Evolutionary conservation across 129 eudicot species (phyloP).

Genomic region (Scalesia atractyloides): DNA sequence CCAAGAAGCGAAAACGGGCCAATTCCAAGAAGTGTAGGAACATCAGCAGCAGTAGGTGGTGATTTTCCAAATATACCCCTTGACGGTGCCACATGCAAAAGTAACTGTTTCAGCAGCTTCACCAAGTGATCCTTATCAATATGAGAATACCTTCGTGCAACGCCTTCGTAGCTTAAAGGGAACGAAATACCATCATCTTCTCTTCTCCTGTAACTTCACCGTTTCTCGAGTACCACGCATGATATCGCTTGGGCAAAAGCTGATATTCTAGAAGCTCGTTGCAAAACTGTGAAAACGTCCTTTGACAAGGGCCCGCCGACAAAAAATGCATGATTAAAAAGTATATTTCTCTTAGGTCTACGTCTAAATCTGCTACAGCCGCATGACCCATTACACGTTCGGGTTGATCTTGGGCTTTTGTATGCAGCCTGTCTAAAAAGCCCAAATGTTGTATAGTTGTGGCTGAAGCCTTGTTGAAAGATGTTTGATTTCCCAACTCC

Average conservation of each 20-base stretch:
- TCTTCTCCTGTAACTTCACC: constrained; percentile 46
- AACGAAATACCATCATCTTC: constrained; percentile 67
- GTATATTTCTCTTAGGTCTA: constrained; percentile 81
- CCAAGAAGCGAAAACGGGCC: constrained; percentile 85
- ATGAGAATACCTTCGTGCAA: constrained; percentile 75
- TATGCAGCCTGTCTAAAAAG: constrained; percentile 44
- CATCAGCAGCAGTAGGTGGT: constrained; percentile 92
- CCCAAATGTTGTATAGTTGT: constrained; percentile 44
- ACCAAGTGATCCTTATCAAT: constrained; percentile 89
- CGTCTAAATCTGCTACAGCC: constrained; percentile 56
- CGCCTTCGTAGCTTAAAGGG: constrained; percentile 69
- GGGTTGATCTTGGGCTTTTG: constrained; percentile 42
- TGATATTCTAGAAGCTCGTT: constrained; percentile 85
- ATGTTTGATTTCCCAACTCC: constrained; percentile 54
- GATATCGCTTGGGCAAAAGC: constrained; percentile 94
- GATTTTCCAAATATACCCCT: constrained; percentile 47
- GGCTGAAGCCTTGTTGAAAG: constrained; percentile 45
- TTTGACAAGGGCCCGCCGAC: constrained; percentile 87
- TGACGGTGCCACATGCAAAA: constrained; percentile 56
- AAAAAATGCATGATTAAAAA: constrained; percentile 89
- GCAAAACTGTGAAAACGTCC: constrained; percentile 62
- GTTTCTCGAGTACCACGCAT: constrained; percentile 86
- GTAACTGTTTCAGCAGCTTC: constrained; percentile 78
- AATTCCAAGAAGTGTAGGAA: constrained; percentile 89
- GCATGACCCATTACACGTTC: constrained; percentile 38